A percentile compares a stretch with the other conserved stretches of the same genome.
phyloP scores from a whole-genome alignment of 2,329 filamentous ascomycete genomes.

The Podosphaera fusca region DNA sequence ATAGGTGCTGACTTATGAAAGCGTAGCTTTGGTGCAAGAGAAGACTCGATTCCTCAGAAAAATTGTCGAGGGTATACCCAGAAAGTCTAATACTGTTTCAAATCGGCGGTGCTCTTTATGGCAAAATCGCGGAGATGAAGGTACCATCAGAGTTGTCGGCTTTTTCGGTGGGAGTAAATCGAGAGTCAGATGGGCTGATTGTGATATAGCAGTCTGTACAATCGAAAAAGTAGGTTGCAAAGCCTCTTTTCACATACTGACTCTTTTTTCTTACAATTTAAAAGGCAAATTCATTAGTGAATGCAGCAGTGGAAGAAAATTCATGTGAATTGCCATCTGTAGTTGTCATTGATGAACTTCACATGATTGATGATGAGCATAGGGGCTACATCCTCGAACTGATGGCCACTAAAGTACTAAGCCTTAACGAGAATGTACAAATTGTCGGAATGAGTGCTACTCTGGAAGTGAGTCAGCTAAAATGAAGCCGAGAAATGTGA shows the following conservation, averaged over 20 bases:
- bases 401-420: constrained; percentile 49
- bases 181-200: constrained; percentile 44
- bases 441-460: constrained; percentile 59
- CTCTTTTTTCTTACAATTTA: not conserved
- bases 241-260: not conserved
- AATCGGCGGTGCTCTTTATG: constrained; percentile 20
- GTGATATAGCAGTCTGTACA: constrained; percentile 58
- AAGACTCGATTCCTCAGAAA: constrained; percentile 52
- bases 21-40: constrained; percentile 57
- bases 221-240: constrained; percentile 39
- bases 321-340: constrained; percentile 37
- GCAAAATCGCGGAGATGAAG: constrained; percentile 31
- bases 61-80: constrained; percentile 34
- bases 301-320: constrained; percentile 48
- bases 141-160: constrained; percentile 39
- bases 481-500: not conserved
- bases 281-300: constrained; percentile 52
- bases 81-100: constrained; percentile 5
- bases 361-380: constrained; percentile 58
- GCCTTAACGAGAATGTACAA: constrained; percentile 41
- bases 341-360: constrained; percentile 56
- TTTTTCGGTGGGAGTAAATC: constrained; percentile 55
- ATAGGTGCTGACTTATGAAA: not conserved
- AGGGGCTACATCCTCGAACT: constrained; percentile 59
- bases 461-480: constrained; percentile 28